Evolutionary conservation across 1,284 basidiomycete species (phyloP), one percentile per base, ranked within the genome.

Genomic region (Nidula niveotomentosa): DNA sequence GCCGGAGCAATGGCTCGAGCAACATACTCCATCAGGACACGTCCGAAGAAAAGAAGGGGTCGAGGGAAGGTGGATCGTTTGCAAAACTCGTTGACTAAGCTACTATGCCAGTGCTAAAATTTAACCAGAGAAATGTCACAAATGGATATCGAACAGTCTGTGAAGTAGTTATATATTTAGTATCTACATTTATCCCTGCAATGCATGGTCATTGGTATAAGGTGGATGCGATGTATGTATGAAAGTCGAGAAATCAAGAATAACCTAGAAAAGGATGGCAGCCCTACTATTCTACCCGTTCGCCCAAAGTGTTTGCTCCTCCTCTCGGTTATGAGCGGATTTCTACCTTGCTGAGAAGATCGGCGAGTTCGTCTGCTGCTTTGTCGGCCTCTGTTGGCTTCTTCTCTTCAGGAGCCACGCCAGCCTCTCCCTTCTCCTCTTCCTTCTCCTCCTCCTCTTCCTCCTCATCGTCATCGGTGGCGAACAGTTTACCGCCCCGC

Each of bases 391-490:
- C 55, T 23, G 61, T 57, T 34, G 65, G 58, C 35, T 64, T 65
- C 53, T 65, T 62, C 46, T 65, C 66, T 30, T 62, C 61, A 17
- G 57, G 53, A 10, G 53, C 61, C 52, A 59, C 53, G n/a, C 44
- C 60, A 15, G 51, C 56, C 47, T 55, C 57, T 5, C 51, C 72
- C 36, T 65, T 76, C 44, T 76, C 73, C 36, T 76, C 77, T 39
- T 77, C 78, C 30, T 76, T 75, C 3, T 77, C 79, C 45, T 83
- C 80, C 61, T 85, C 89, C 46, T 91, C 90, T 50, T 93, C 92
- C 51, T 93, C 80, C 8, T 91, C 91, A 43, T 93, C 90, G 52
- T 90, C 90, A 59, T 94, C 82, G 1, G 75, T 75, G 1, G 80
- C 69, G 6, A 83, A 68, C 9, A 90, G 63, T 61, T 79, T 85